A percentile compares a stretch with the other conserved stretches of the same genome.
Conservation (phyloP, 140 eudicot genomes). For the Erigeron philadelphicus region DNA sequence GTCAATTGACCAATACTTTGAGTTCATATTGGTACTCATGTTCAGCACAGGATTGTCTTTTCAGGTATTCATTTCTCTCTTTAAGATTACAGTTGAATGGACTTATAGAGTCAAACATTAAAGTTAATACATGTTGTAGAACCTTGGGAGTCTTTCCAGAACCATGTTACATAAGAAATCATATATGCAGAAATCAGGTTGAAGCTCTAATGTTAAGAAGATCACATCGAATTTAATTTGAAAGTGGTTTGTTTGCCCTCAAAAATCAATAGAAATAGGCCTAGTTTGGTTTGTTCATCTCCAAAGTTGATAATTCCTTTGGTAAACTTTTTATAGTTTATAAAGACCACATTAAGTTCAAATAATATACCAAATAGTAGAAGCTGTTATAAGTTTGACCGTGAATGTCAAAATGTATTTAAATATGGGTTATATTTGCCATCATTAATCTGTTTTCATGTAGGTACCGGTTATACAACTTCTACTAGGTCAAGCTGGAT, state of each 20-base stretch:
- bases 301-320: too few species aligned
- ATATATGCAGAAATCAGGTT: neutral
- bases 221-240: neutral
- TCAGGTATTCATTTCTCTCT: conserved; percentile 52
- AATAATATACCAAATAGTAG: too few species aligned
- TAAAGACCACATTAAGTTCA: too few species aligned
- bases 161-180: neutral
- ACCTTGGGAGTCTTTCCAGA: neutral
- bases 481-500: conserved; percentile 77
- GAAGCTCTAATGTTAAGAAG: neutral
- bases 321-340: too few species aligned
- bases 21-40: conserved; percentile 91
- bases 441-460: neutral
- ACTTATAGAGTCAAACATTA: conserved; percentile 12
- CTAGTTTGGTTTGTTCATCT: too few species aligned
- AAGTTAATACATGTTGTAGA: neutral
- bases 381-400: neutral
- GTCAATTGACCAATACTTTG: conserved; percentile 96
- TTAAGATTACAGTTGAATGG: neutral
- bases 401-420: conserved; percentile 1
- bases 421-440: neutral
- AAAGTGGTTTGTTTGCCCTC: too few species aligned
- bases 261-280: too few species aligned
- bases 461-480: conserved; percentile 93
- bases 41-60: conserved; percentile 95